Evolutionary conservation across 345 rosid species (phyloP).

Genomic region (Pistacia atlantica): DNA sequence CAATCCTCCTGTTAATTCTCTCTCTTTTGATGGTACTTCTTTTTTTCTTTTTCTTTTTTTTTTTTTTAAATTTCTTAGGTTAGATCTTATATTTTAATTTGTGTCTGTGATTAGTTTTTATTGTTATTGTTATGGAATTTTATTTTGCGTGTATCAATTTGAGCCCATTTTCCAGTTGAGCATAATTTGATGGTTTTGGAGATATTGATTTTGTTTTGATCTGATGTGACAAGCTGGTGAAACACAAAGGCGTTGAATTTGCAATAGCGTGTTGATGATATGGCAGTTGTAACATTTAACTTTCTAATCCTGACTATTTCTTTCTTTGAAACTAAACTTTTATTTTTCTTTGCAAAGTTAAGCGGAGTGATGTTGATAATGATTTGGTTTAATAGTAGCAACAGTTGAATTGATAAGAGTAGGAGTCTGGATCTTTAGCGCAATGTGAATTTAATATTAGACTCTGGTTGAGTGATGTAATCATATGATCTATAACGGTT

Average conservation of each 20-base stretch:
- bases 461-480: not conserved
- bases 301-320: too few relatives aligned
- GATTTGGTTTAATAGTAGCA: not conserved
- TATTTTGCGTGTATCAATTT: not conserved
- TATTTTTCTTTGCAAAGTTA: not conserved
- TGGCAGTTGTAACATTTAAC: not conserved
- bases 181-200: not conserved
- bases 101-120: too few relatives aligned
- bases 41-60: not conserved
- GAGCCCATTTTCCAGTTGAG: not conserved
- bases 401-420: not conserved
- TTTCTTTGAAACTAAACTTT: not conserved
- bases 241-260: not conserved
- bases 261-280: not conserved
- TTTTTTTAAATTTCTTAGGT: not conserved
- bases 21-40: constrained; percentile 68
- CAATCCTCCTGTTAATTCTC: constrained; percentile 93
- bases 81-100: not conserved
- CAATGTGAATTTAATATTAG: not conserved
- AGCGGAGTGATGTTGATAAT: not conserved
- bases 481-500: not conserved
- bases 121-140: not conserved
- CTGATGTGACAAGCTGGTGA: not conserved
- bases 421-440: not conserved
- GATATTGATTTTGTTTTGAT: not conserved